Evolutionary conservation across 495 filamentous ascomycete genomes (phyloP), one percentile per base, ranked within the genome.

Genomic region (Neurospora africana): DNA sequence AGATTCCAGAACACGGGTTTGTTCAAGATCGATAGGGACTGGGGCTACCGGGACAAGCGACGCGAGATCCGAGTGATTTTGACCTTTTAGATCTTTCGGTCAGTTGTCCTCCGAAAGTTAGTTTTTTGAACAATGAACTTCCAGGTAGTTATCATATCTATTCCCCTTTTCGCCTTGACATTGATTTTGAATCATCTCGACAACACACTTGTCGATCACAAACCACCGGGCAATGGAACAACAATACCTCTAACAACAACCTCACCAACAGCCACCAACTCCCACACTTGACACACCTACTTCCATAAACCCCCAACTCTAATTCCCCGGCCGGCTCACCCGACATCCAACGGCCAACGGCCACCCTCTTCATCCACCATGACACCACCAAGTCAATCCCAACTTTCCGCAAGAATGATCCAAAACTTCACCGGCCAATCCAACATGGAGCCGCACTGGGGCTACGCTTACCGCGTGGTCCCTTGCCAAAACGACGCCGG

Each of bases 401-500:
- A 61, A 33, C 53, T 61, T 4, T 61, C 53, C 53, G 65, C 67
- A 23, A 41, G 47, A 21, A 68, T 70, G 67, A 84, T 84, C 72
- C 82, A 84, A 68, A 78, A 84, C 70, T 74, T 80, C 72, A 79
- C 77, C 72, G 78, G 77, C 40, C 84, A 82, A 17, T 75, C 81
- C 1, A 69, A 75, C 27, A 69, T 87, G 6, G 84, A 86, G 72
- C 82, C 79, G 17, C 86, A 91, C 77, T 91, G 89, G 89, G 89
- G 89, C 10, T 91, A 91, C 78, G 81, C 83, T 27, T 77, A 79
- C 39, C 85, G 87, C 53, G 82, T 85, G 5, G 47, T 89, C 0
- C 89, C 89, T 19, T 90, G 88, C 76, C 84, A 81, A 35, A 89
- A 82, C 72, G 89, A 90, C 78, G 72, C 80, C 0, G 89, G 88